Evolutionary conservation across 305 asterid genomes (phyloP).

Genomic region (Withania somnifera): DNA sequence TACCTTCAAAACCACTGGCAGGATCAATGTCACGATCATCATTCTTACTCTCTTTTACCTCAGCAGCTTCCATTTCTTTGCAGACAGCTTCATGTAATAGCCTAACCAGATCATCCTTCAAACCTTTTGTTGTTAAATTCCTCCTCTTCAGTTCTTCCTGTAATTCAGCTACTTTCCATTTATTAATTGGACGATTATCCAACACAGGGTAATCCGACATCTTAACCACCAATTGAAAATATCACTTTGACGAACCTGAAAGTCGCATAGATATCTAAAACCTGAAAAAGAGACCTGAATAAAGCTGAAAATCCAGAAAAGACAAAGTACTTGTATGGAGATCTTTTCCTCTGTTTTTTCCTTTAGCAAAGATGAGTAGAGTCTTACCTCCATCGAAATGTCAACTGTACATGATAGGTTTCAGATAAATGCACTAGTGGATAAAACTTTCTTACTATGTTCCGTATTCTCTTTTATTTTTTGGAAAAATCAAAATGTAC

Average conservation of each 20-base stretch:
- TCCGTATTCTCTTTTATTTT: no score
- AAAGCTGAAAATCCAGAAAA: not conserved
- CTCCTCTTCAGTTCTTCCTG: constrained; percentile 87
- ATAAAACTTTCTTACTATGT: not conserved
- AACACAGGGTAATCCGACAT: constrained; percentile 57
- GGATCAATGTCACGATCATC: not conserved
- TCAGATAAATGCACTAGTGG: not conserved
- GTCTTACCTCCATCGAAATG: not conserved
- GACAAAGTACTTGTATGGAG: not conserved
- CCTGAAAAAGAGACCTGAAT: not conserved
- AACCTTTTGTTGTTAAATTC: constrained; percentile 43
- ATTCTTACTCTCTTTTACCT: not conserved
- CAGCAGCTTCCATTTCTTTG: constrained; percentile 27
- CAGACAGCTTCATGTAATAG: constrained; percentile 74
- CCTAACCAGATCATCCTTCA: constrained; percentile 71
- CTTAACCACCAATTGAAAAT: not conserved
- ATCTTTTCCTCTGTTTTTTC: not conserved
- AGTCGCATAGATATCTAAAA: not conserved
- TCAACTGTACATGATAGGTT: not conserved
- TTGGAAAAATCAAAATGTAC: not conserved
- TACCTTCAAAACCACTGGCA: not conserved
- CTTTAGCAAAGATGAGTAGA: not conserved
- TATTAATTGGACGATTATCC: constrained; percentile 55
- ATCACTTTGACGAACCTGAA: not conserved
- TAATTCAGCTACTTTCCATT: constrained; percentile 80